phyloP scores from a whole-genome alignment of 2,329 filamentous ascomycete species.

The Colletotrichum tropicicola region DNA sequence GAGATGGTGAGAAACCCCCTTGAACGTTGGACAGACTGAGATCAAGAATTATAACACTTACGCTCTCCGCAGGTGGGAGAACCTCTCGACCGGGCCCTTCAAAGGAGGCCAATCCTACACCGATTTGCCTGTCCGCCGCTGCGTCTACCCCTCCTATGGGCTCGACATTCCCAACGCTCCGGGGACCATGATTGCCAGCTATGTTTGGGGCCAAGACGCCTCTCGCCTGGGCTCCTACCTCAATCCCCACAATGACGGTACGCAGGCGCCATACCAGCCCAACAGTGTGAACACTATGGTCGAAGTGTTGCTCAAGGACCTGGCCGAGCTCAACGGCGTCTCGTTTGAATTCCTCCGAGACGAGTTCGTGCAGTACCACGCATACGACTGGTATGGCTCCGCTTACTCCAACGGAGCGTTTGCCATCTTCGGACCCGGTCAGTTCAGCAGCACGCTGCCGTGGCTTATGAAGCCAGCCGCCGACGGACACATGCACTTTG shows the following conservation, averaged over 20 bases:
- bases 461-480: constrained; percentile 35
- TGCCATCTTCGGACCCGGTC: constrained; percentile 35
- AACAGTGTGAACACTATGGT: constrained; percentile 31
- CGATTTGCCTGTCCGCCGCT: constrained; percentile 41
- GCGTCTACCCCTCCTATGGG: constrained; percentile 43
- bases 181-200: constrained; percentile 37
- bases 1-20: constrained; percentile 33
- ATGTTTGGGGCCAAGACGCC: constrained; percentile 36
- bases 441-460: constrained; percentile 34
- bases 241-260: constrained; percentile 31
- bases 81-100: constrained; percentile 33
- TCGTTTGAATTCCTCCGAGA: constrained; percentile 30
- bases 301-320: constrained; percentile 31
- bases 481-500: constrained; percentile 36
- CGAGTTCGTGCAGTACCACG: constrained; percentile 33
- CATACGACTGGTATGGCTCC: constrained; percentile 36
- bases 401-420: constrained; percentile 36
- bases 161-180: constrained; percentile 32
- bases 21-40: background rate
- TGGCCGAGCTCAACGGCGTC: constrained; percentile 35
- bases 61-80: constrained; percentile 37
- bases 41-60: too few species aligned
- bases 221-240: constrained; percentile 36
- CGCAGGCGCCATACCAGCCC: constrained; percentile 29
- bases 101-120: constrained; percentile 37